These are phyloP conservation scores for Decorospora gaudefroyi DNA, from an alignment of 2,329 filamentous ascomycete genomes.

Conservation along the genomic window DNA sequence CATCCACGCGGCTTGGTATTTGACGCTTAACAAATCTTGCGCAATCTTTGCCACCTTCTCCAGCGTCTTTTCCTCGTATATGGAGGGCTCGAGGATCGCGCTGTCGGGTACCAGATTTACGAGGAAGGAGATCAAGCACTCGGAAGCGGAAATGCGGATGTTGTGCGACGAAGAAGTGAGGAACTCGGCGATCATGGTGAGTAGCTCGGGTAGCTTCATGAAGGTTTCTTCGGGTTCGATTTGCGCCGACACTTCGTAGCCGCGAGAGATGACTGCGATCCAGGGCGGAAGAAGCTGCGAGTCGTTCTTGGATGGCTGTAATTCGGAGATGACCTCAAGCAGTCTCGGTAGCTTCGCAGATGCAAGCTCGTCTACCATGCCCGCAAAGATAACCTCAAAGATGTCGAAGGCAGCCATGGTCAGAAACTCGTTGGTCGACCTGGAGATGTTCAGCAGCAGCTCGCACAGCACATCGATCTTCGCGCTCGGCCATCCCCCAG, in stretches of 20 bases:
- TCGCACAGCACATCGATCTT: constrained; percentile 94
- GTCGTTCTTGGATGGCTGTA: constrained; percentile 90
- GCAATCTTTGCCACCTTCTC: constrained; percentile 77
- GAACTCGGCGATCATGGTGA: constrained; percentile 77
- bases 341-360: constrained; percentile 87
- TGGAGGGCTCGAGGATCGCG: constrained; percentile 83
- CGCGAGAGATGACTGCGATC: constrained; percentile 93
- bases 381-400: constrained; percentile 94
- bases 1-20: constrained; percentile 92
- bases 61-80: constrained; percentile 88
- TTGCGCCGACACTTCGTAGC: constrained; percentile 91
- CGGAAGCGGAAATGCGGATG: constrained; percentile 90
- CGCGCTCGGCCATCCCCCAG: constrained; percentile 93
- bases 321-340: constrained; percentile 86
- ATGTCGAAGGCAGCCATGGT: constrained; percentile 96
- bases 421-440: constrained; percentile 90
- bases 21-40: constrained; percentile 78
- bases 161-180: constrained; percentile 87
- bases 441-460: constrained; percentile 82
- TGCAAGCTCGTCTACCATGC: constrained; percentile 84
- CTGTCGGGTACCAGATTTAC: constrained; percentile 84
- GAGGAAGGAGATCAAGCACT: constrained; percentile 91
- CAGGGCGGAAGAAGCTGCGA: constrained; percentile 92
- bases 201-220: constrained; percentile 82
- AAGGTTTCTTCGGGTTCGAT: constrained; percentile 90